A percentile compares a stretch with the other conserved stretches of the same genome.
phyloP scores from a whole-genome alignment of 163 green algal species.

The Volvox carteri region DNA sequence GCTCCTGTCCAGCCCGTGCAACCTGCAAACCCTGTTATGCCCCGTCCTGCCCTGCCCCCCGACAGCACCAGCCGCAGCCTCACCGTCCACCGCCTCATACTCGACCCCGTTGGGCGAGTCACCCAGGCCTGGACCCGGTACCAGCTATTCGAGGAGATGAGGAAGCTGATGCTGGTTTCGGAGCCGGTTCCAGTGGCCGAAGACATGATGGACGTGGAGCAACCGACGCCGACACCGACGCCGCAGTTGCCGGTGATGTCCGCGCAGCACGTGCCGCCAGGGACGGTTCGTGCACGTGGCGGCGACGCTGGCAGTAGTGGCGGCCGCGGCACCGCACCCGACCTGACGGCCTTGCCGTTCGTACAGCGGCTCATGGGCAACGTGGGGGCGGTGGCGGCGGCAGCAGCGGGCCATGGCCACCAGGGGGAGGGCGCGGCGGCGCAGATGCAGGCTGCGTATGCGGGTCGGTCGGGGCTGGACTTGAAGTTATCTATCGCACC shows the following conservation, averaged over 20 bases:
- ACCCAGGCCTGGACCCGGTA: slow-evolving; percentile 29
- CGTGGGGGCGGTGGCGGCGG: background rate
- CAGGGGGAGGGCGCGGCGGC: slow-evolving; percentile 45
- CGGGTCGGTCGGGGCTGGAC: too few relatives aligned
- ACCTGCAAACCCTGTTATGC: too few relatives aligned
- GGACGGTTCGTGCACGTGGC: background rate
- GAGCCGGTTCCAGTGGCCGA: background rate
- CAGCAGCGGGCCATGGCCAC: background rate
- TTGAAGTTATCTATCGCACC: too few relatives aligned
- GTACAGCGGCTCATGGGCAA: slow-evolving; percentile 36
- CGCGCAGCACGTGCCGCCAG: background rate
- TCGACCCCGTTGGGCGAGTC: slow-evolving; percentile 30
- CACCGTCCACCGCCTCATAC: slow-evolving; percentile 32
- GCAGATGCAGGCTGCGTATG: slow-evolving; percentile 36
- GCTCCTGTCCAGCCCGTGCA: too few relatives aligned
- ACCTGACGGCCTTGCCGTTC: slow-evolving; percentile 42
- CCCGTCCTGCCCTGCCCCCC: background rate
- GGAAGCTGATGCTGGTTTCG: background rate
- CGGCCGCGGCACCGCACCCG: background rate
- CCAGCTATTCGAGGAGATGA: slow-evolving; percentile 54
- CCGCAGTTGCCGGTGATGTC: background rate
- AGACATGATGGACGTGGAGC: background rate
- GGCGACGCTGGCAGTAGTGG: background rate
- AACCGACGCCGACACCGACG: background rate
- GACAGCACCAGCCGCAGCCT: slow-evolving; percentile 51